phyloP scores from a whole-genome alignment of 129 eudicot species.

The Flaveria sonorensis region DNA sequence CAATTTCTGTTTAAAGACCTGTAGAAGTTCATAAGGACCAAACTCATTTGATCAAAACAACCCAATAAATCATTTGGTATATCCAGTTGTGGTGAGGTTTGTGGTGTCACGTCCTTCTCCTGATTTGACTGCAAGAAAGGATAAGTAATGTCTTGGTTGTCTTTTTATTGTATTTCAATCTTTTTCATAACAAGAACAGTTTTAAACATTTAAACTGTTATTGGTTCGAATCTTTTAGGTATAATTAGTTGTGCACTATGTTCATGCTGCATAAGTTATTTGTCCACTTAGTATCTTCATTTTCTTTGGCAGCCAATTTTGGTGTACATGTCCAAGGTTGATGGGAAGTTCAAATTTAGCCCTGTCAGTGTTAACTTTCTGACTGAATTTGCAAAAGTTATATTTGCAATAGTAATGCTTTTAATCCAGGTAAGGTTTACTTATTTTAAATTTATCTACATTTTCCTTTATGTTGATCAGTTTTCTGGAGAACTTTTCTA shows the following conservation, averaged over 20 bases:
- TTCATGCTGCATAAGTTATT: slow-evolving; percentile 24
- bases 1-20: slow-evolving; percentile 11
- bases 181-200: slow-evolving; percentile 6
- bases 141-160: slow-evolving; percentile 8
- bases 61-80: slow-evolving; percentile 15
- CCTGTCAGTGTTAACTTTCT: slow-evolving; percentile 97
- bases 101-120: not conserved
- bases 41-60: slow-evolving; percentile 9
- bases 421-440: slow-evolving; percentile 66
- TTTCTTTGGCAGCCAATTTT: slow-evolving; percentile 76
- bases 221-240: slow-evolving; percentile 16
- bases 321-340: slow-evolving; percentile 99
- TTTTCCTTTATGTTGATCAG: not conserved
- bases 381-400: slow-evolving; percentile 83
- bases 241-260: slow-evolving; percentile 16
- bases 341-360: slow-evolving; percentile 95
- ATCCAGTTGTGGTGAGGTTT: slow-evolving; percentile 5
- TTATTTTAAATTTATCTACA: not conserved
- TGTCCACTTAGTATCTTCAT: slow-evolving; percentile 7
- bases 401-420: slow-evolving; percentile 96
- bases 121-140: not conserved
- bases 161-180: not conserved
- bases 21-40: not conserved
- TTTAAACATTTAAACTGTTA: not conserved
- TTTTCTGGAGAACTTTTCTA: not conserved